A percentile compares a stretch with the other conserved stretches of the same genome.
Evolutionary conservation across 345 rosid species (phyloP).

Genomic region (Viola odorata): DNA sequence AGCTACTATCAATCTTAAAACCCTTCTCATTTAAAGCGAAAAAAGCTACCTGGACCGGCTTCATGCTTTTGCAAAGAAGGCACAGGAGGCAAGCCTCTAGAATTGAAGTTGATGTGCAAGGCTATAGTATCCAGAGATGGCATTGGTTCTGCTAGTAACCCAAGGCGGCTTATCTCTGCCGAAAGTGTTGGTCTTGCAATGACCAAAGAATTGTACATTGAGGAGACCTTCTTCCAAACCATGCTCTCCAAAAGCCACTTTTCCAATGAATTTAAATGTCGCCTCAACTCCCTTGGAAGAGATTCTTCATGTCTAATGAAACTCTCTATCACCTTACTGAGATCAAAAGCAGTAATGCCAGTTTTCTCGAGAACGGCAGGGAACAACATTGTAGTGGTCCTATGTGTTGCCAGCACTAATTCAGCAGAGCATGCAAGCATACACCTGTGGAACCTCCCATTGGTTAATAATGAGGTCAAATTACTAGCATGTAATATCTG

Average conservation of each 20-base stretch:
- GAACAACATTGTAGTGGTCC: conserved; percentile 85
- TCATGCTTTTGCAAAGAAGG: too few relatives aligned
- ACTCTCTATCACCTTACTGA: conserved; percentile 97
- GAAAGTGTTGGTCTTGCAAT: conserved; percentile 77
- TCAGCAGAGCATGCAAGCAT: conserved; percentile 20
- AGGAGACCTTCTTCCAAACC: conserved; percentile 98
- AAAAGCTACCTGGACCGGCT: too few relatives aligned
- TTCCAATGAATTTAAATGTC: conserved; percentile 93
- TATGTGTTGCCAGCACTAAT: conserved; percentile 90
- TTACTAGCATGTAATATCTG: conserved; percentile 73
- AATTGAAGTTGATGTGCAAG: too few relatives aligned
- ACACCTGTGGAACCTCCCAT: conserved; percentile 49
- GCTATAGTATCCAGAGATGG: too few relatives aligned
- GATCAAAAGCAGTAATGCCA: conserved; percentile 97
- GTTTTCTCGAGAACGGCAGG: conserved; percentile 96
- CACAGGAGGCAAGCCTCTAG: too few relatives aligned
- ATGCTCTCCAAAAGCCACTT: conserved; percentile 94
- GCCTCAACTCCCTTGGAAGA: conserved; percentile 91
- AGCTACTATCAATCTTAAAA: too few relatives aligned
- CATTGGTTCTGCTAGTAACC: too few relatives aligned
- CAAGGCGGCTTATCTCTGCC: too few relatives aligned
- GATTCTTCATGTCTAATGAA: conserved; percentile 95
- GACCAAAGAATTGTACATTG: conserved; percentile 88
- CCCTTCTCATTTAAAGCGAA: too few relatives aligned
- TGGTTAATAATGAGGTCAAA: conserved; percentile 81